Conservation (phyloP, 2,329 filamentous ascomycete species). For the Phialophora expanda region DNA sequence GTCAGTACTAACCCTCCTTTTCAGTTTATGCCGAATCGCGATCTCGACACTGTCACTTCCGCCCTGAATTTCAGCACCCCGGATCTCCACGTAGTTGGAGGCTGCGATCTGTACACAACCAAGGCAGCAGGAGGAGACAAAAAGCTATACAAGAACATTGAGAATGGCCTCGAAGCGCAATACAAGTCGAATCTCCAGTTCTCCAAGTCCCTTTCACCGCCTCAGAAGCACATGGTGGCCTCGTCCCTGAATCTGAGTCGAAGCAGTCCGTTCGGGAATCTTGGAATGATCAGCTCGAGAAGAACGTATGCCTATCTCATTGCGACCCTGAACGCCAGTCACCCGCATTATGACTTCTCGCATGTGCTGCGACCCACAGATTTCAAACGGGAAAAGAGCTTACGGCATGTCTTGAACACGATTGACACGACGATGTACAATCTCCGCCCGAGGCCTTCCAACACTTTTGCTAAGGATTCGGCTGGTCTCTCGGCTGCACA, state of each 20-base stretch:
- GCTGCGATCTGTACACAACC: slow-evolving; percentile 95
- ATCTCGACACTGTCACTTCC: slow-evolving; percentile 89
- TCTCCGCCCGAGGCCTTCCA: slow-evolving; percentile 68
- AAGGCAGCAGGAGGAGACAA: slow-evolving; percentile 95
- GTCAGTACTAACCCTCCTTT: slow-evolving; percentile 37
- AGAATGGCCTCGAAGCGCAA: slow-evolving; percentile 86
- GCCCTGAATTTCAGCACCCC: slow-evolving; percentile 95
- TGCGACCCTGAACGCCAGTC: slow-evolving; percentile 92
- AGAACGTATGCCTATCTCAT: slow-evolving; percentile 96
- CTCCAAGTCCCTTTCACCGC: slow-evolving; percentile 84
- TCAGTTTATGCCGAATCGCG: slow-evolving; percentile 88
- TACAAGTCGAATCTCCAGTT: slow-evolving; percentile 86
- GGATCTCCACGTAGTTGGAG: slow-evolving; percentile 88
- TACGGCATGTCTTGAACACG: slow-evolving; percentile 81
- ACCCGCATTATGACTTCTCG: slow-evolving; percentile 96
- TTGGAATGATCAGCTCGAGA: slow-evolving; percentile 85
- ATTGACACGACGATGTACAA: slow-evolving; percentile 88
- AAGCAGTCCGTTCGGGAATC: slow-evolving; percentile 87
- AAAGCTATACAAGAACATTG: slow-evolving; percentile 95
- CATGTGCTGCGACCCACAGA: slow-evolving; percentile 86
- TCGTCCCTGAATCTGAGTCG: slow-evolving; percentile 74
- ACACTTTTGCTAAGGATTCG: slow-evolving; percentile 46
- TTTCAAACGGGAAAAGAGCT: slow-evolving; percentile 81
- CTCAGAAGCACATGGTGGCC: slow-evolving; percentile 73
- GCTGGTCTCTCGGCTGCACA: slow-evolving; percentile 54